Percentiles rank a stretch among this genome's conserved stretches.
These are phyloP conservation scores for Picochlorum sp. DNA, from an alignment of 139 green algal genomes.

Conservation along the genomic window DNA sequence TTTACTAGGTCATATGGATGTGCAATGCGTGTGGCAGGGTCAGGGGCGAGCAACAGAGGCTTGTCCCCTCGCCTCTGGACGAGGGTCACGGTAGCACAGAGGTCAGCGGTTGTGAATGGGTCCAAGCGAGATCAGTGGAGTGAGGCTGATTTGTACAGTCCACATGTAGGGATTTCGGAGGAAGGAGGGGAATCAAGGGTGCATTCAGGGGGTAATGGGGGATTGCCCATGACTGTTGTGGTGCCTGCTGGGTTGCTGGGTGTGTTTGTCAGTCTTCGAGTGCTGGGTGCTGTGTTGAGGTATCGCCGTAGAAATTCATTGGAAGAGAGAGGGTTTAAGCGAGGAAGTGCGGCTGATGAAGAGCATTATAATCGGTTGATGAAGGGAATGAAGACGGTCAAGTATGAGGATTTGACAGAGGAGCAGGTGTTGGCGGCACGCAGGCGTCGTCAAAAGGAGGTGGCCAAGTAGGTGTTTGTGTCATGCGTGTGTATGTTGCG, in stretches of 20 bases:
- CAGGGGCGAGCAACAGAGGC: not conserved
- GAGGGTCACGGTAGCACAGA: not conserved
- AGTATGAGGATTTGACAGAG: slow-evolving; percentile 50
- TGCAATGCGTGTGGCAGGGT: not conserved
- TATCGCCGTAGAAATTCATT: not conserved
- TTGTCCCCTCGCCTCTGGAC: not conserved
- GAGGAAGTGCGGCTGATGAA: not conserved
- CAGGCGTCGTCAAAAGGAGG: slow-evolving; percentile 32
- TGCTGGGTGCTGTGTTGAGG: not conserved
- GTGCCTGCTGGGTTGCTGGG: not conserved
- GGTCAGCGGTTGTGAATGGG: too few relatives aligned
- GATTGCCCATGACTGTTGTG: slow-evolving; percentile 10
- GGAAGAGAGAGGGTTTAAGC: slow-evolving; percentile 11
- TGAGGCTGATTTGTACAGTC: slow-evolving; percentile 22
- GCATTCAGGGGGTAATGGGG: not conserved
- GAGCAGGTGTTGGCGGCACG: slow-evolving; percentile 57
- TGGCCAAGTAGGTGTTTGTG: slow-evolving; percentile 3
- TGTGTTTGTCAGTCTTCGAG: slow-evolving; percentile 6
- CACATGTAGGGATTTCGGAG: not conserved
- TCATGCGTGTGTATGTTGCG: not conserved
- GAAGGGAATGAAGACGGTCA: slow-evolving; percentile 53
- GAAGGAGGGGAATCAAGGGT: not conserved
- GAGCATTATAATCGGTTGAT: slow-evolving; percentile 38
- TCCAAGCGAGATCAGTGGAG: not conserved
- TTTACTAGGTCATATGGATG: not conserved